Base-by-base conservation (phyloP, 2,329 filamentous ascomycete species). In the Xenoacremonium recifei region DNA sequence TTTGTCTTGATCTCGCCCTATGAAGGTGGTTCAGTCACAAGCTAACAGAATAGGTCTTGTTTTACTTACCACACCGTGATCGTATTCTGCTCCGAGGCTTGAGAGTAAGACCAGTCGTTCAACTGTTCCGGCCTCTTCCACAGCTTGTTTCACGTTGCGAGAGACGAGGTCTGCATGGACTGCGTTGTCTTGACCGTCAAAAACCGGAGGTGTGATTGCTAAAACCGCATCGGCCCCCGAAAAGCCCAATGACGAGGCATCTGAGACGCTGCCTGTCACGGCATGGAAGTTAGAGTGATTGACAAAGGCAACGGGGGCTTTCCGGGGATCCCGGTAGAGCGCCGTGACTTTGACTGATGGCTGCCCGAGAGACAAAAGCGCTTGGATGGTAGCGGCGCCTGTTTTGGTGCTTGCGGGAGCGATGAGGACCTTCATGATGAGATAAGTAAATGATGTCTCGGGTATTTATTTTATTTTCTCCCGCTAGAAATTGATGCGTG, bases 1-100 rank as follows among this genome's bases (percentile, higher is more conserved):
- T 67, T 69, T 1, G 59, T 61, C 15, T 53, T 54, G 30, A 69
- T 60, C 23, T 69, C 66, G 4, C 65, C 66, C 66, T 68, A n/a
- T n/a, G 27, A 3, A 34, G 27, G 17, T 25, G 17, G 9, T 15
- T 31, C 4, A 32, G 9, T 15, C 29, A 11, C 6, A 15, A 32
- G 29, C 29, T 6, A 16, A 15, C 29, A 11, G 29, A 27, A 13
- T 27, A 27, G 13, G 23, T 13, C 23, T 7, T 27, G 23, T 13
- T 32, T 15, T 21, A 45, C 60, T 18, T 38, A 67, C 64, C 7
- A 59, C 59, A 6, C 64, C 64, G 2, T 59, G 31, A 1, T 54
- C 50, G 21, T 57, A 60, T 47, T 68, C 58, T 1, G 64, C 65
- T 1, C 64, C 65, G 3, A 53, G 25, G 6, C 62, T 66, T 0